These are phyloP conservation scores for Annulohypoxylon bovei DNA, from an alignment of 495 filamentous ascomycete genomes.

Conservation along the genomic window DNA sequence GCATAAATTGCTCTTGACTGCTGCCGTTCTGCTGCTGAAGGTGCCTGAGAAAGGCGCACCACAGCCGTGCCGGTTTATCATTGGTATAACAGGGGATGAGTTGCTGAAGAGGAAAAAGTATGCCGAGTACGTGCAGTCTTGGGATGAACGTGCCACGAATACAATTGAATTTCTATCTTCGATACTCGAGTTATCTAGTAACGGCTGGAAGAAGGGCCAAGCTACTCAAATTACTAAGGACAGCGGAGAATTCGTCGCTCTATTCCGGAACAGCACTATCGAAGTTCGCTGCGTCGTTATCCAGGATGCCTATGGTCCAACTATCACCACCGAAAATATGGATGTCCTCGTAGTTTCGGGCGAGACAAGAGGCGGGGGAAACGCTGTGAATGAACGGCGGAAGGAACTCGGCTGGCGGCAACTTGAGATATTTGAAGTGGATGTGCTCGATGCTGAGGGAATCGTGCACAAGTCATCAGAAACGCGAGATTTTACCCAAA, in stretches of 20 bases:
- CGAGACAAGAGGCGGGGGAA: constrained; percentile 86
- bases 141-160: constrained; percentile 73
- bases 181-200: constrained; percentile 66
- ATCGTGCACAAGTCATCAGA: constrained; percentile 55
- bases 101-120: constrained; percentile 90
- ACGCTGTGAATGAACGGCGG: constrained; percentile 83
- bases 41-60: constrained; percentile 54
- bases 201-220: constrained; percentile 49
- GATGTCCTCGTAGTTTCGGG: constrained; percentile 86
- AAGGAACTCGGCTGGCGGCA: constrained; percentile 77
- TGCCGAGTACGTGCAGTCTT: constrained; percentile 78
- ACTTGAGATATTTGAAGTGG: constrained; percentile 89
- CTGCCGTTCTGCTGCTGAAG: constrained; percentile 75
- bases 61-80: constrained; percentile 65
- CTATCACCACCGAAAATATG: constrained; percentile 82
- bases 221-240: constrained; percentile 37
- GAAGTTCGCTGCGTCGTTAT: constrained; percentile 81
- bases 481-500: constrained; percentile 73
- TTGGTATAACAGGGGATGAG: constrained; percentile 89
- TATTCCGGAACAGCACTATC: constrained; percentile 56
- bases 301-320: constrained; percentile 89
- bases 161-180: constrained; percentile 76
- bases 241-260: constrained; percentile 53
- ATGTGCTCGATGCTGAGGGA: constrained; percentile 80
- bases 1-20: constrained; percentile 93